Evolutionary conservation across 192 early-diverging fungal species (phyloP).

Genomic region (Coemansia sp.): DNA sequence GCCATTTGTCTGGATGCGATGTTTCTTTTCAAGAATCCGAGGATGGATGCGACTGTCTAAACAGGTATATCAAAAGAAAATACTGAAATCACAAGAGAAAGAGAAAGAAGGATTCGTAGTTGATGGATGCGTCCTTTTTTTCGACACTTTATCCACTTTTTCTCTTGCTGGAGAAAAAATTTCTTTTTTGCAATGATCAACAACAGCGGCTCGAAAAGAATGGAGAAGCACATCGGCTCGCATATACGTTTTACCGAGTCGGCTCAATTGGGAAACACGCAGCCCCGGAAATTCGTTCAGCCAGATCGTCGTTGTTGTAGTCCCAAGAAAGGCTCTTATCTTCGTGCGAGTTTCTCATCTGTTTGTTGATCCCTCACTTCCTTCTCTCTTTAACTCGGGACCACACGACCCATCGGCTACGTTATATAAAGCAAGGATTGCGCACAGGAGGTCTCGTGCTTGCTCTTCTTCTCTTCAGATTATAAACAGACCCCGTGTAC

Average conservation of each 20-base stretch:
- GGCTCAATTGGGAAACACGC: background rate
- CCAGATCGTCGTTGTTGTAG: too few species aligned
- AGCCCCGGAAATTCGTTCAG: background rate
- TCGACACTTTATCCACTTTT: background rate
- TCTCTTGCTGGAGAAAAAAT: constrained; percentile 4
- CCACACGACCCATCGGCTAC: too few species aligned
- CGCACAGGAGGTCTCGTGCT: too few species aligned
- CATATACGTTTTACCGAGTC: background rate
- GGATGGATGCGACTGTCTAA: constrained; percentile 36
- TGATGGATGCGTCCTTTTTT: background rate
- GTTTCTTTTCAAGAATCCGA: constrained; percentile 11
- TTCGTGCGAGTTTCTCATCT: too few species aligned
- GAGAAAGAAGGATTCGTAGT: constrained; percentile 23
- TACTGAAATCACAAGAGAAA: constrained; percentile 20
- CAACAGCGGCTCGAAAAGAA: too few species aligned
- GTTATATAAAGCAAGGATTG: too few species aligned
- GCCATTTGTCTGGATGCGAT: constrained; percentile 40
- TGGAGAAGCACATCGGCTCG: too few species aligned
- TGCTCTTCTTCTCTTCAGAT: too few species aligned
- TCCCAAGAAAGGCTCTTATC: too few species aligned
- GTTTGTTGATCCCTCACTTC: too few species aligned
- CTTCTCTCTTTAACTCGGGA: too few species aligned
- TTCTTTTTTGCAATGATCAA: background rate
- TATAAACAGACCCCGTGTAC: too few species aligned
- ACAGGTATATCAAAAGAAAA: constrained; percentile 9